Percentiles rank a stretch among this genome's conserved stretches.
These are phyloP conservation scores for Kernera saxatilis DNA, from an alignment of 345 rosid species.

Conservation along the genomic window DNA sequence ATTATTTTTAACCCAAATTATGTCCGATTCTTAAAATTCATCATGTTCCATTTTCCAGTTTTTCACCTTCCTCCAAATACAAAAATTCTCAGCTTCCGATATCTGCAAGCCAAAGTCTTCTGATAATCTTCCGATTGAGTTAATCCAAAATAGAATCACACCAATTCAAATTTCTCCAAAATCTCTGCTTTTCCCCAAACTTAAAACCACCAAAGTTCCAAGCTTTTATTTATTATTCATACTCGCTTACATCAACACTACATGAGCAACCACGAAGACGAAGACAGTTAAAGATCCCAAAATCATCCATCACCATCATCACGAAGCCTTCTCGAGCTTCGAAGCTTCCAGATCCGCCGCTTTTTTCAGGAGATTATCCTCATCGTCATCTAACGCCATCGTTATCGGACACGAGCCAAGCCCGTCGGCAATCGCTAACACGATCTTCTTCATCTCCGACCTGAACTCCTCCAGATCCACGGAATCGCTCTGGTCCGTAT, in stretches of 20 bases:
- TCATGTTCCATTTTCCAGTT: not conserved
- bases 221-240: not conserved
- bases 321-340: slow-evolving; percentile 20
- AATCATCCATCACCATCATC: not conserved
- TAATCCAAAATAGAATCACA: not conserved
- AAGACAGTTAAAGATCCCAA: not conserved
- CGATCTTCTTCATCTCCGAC: slow-evolving; percentile 58
- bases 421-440: slow-evolving; percentile 77
- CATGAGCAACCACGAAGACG: not conserved
- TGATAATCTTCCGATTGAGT: not conserved
- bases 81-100: not conserved
- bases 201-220: not conserved
- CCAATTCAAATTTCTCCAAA: slow-evolving; percentile 56
- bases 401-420: slow-evolving; percentile 59
- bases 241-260: not conserved
- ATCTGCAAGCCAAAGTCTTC: not conserved
- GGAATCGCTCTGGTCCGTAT: slow-evolving; percentile 47
- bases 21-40: not conserved
- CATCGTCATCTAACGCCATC: slow-evolving; percentile 61
- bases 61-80: not conserved
- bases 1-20: not conserved
- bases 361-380: slow-evolving; percentile 42
- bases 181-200: too few species aligned
- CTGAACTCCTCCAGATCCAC: slow-evolving; percentile 55
- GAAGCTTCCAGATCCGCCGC: slow-evolving; percentile 86